Conservation (phyloP, 805 yeast species). For the Monosporozyma unispora region DNA sequence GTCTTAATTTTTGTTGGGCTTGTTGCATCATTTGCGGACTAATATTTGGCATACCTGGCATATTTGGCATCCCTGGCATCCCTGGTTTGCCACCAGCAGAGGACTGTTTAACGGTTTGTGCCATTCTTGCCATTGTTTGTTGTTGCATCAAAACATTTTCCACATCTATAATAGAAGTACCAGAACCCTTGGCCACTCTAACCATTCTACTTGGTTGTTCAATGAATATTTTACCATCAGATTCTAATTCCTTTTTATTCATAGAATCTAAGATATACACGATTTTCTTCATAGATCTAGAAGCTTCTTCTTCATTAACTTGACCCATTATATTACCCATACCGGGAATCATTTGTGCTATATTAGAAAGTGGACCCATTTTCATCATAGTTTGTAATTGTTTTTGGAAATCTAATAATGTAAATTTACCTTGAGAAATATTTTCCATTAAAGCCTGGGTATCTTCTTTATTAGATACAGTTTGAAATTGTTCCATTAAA, state of each 20-base stretch:
- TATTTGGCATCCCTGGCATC: slow-evolving; percentile 51
- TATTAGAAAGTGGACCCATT: slow-evolving; percentile 93
- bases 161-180: slow-evolving; percentile 84
- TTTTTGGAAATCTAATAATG: slow-evolving; percentile 81
- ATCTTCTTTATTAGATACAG: slow-evolving; percentile 62
- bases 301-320: slow-evolving; percentile 86
- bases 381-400: slow-evolving; percentile 93
- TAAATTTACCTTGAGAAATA: slow-evolving; percentile 89
- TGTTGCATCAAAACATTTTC: slow-evolving; percentile 90
- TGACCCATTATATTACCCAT: slow-evolving; percentile 80
- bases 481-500: slow-evolving; percentile 83
- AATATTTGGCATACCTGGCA: slow-evolving; percentile 42
- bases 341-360: slow-evolving; percentile 91
- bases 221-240: slow-evolving; percentile 75
- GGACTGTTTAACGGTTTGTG: slow-evolving; percentile 51
- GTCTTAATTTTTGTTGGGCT: slow-evolving; percentile 55
- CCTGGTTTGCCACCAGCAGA: slow-evolving; percentile 48
- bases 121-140: slow-evolving; percentile 90
- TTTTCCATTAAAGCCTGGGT: slow-evolving; percentile 88
- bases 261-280: slow-evolving; percentile 89
- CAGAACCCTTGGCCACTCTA: slow-evolving; percentile 90
- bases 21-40: slow-evolving; percentile 36
- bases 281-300: slow-evolving; percentile 77
- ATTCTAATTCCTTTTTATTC: slow-evolving; percentile 85
- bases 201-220: slow-evolving; percentile 79